Conservation (phyloP, 2,329 filamentous ascomycete genomes). For the Neonectria faginata region DNA sequence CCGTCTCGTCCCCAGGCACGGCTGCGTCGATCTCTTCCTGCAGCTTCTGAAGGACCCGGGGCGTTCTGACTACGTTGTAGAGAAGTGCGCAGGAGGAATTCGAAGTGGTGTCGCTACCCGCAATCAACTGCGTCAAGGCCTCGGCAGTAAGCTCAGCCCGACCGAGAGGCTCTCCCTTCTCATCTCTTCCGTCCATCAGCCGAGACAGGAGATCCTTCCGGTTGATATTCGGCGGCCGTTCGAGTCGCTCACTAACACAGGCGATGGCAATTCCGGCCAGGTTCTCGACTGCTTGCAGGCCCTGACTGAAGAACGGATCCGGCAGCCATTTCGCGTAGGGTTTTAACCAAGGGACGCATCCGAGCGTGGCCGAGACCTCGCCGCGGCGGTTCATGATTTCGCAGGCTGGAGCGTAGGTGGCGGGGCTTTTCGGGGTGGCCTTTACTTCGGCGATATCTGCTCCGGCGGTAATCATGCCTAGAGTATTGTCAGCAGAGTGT, state of each 20-base stretch:
- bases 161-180: constrained; percentile 79
- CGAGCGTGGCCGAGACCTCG: constrained; percentile 85
- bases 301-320: constrained; percentile 83
- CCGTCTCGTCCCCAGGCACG: constrained; percentile 68
- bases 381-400: constrained; percentile 90
- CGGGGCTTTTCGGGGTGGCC: constrained; percentile 66
- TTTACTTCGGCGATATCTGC: constrained; percentile 82
- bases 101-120: constrained; percentile 80
- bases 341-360: constrained; percentile 78
- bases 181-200: constrained; percentile 87
- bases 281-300: constrained; percentile 79
- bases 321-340: constrained; percentile 85
- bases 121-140: constrained; percentile 88
- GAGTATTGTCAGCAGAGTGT: accelerated
- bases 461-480: constrained; percentile 77
- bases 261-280: constrained; percentile 90
- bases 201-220: constrained; percentile 85
- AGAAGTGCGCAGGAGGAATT: constrained; percentile 87
- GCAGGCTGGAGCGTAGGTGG: constrained; percentile 82
- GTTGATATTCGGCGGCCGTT: constrained; percentile 69
- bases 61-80: constrained; percentile 78
- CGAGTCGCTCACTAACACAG: constrained; percentile 79
- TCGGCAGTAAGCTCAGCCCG: constrained; percentile 87
- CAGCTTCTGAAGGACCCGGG: constrained; percentile 77
- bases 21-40: constrained; percentile 78